Evolutionary conservation across 116 monocot species (phyloP).

Genomic region (Zostera marina): DNA sequence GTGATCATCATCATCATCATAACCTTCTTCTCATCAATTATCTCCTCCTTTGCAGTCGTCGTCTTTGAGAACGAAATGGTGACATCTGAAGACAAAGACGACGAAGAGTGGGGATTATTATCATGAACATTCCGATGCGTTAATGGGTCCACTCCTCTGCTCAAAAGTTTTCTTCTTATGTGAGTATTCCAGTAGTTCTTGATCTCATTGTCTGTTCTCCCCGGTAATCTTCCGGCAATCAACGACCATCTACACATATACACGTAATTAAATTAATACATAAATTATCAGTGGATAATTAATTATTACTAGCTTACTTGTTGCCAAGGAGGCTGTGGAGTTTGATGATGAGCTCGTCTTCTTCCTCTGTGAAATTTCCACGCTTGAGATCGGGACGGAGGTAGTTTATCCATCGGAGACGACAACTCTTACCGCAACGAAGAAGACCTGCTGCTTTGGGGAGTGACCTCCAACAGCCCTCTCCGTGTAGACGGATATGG

Average conservation of each 20-base stretch:
- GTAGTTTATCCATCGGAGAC: slow-evolving; percentile 70
- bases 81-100: neutral
- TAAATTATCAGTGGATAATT: too few species aligned
- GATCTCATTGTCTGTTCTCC: slow-evolving; percentile 2
- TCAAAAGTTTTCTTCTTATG: slow-evolving; percentile 2
- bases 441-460: slow-evolving; percentile 49
- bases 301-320: slow-evolving; percentile 37
- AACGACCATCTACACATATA: neutral
- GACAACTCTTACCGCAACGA: slow-evolving; percentile 79
- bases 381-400: slow-evolving; percentile 73
- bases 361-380: slow-evolving; percentile 58
- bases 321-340: slow-evolving; percentile 60
- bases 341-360: slow-evolving; percentile 63
- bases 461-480: slow-evolving; percentile 68
- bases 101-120: neutral
- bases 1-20: too few species aligned
- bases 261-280: too few species aligned
- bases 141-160: neutral
- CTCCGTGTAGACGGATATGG: slow-evolving; percentile 51
- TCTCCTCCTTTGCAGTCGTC: too few species aligned
- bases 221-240: slow-evolving; percentile 4
- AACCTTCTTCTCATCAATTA: neutral
- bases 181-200: slow-evolving; percentile 5
- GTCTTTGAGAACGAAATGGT: slow-evolving; percentile 1
- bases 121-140: neutral